Base-by-base conservation (phyloP, 371 early-diverging fungal species). In the Zychaea mexicana region DNA sequence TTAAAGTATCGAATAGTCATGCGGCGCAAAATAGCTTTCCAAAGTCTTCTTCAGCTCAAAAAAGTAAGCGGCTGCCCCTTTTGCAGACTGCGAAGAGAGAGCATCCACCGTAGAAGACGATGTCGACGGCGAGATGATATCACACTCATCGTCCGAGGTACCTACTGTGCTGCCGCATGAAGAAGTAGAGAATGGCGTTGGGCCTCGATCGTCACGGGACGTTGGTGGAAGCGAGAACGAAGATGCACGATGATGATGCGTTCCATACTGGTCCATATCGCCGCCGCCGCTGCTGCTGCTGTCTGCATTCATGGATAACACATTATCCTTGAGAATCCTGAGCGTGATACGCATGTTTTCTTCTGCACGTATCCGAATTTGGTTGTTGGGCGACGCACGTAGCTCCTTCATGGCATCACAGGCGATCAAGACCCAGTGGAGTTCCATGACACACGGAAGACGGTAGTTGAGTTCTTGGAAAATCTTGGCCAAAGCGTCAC, bases 361-460 rank as follows among this genome's bases (percentile, higher is more conserved):
- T 13, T 65, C 45, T 8, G 79, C 79, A n/a, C 69, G 67, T 46
- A 39, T 22, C n/a, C 69, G 70, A n/a, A 79, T 74, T 30, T 52
- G 52, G 6, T 66, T 57, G 45, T 79, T 70, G 2, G 63, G 57
- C 0, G 75, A 68, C 8, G 64, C 60, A 8, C 64, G 65, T 17
- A 79, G 31, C 63, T 72, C 55, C 1, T 54, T 46, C 66, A 72
- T 65, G 15, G 72, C 73, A 58, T 78, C 77, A 32, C 68, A 60
- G 10, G 73, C 73, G 17, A 81, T 63, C 19, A 73, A 10, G 6
- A 81, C 27, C 76, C 76, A 78, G 46, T 81, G 78, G 28, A 73
- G 22, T 27, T 81, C 81, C 0, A 81, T 42, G 2, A 62, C 53
- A 36, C 81, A 81, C 1, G 81, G 77, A 2, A 68, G 27, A 2